Conservation (phyloP, 2,329 filamentous ascomycete genomes). For the Myriosclerotinia scirpicola region DNA sequence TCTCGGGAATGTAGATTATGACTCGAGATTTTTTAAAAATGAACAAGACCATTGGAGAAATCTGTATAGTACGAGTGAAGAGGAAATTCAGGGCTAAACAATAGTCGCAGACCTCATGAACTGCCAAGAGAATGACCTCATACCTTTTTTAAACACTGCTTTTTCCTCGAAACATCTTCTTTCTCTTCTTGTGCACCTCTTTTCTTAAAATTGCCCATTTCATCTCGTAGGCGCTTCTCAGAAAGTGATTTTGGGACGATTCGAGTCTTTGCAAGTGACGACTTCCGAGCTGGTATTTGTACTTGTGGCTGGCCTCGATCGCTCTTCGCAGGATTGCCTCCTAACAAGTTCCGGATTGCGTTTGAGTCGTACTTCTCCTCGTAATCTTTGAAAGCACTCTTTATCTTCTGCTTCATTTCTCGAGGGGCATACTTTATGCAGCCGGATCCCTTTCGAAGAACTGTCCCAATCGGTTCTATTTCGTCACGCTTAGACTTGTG, state of each 20-base stretch:
- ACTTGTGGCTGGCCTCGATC: background rate
- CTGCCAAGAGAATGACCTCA: background rate
- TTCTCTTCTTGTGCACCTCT: background rate
- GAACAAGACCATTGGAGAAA: too few relatives aligned
- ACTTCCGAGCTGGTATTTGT: background rate
- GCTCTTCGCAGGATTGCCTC: background rate
- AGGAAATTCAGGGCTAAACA: too few relatives aligned
- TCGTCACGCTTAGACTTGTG: background rate
- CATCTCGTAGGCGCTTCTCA: background rate
- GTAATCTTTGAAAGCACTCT: background rate
- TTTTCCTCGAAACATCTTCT: background rate
- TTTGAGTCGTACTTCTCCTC: background rate
- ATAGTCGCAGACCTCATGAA: background rate
- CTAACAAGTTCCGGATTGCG: background rate
- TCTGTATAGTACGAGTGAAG: too few relatives aligned
- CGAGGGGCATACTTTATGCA: background rate
- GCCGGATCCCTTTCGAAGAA: background rate
- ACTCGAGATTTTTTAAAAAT: too few relatives aligned
- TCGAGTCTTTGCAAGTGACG: background rate
- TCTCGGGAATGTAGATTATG: too few relatives aligned
- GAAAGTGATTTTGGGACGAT: background rate
- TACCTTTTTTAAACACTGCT: background rate
- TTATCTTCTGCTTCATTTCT: background rate
- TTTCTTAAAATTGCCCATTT: background rate
- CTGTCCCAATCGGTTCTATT: background rate